A percentile compares a stretch with the other conserved stretches of the same genome.
Conservation (phyloP, 768 basidiomycete species). For the Lyophyllum semitale region DNA sequence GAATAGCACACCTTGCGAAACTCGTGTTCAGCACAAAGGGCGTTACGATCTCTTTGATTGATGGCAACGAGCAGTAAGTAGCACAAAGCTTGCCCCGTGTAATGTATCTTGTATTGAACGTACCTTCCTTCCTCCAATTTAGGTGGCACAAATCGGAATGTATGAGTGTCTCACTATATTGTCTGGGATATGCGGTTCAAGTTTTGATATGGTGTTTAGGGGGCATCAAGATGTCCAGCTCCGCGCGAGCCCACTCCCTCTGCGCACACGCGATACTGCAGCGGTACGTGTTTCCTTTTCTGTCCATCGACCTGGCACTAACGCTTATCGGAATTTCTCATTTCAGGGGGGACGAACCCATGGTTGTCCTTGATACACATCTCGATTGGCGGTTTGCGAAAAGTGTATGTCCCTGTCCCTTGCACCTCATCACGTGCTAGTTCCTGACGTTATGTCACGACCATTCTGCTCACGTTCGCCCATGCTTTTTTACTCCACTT, state of each 20-base stretch:
- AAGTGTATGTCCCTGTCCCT: constrained; percentile 54
- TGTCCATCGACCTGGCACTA: background rate
- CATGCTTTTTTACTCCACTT: background rate
- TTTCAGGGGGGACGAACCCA: constrained; percentile 79
- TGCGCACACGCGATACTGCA: constrained; percentile 85
- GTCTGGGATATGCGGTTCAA: constrained; percentile 3
- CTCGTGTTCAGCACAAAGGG: constrained; percentile 90
- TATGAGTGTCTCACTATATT: constrained; percentile 26
- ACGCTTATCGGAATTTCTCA: constrained; percentile 9
- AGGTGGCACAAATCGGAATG: constrained; percentile 93
- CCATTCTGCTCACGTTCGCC: background rate
- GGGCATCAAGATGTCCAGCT: constrained; percentile 42
- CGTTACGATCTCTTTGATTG: constrained; percentile 81
- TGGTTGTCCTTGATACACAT: constrained; percentile 77
- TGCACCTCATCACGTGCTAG: constrained; percentile 1
- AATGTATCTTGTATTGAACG: background rate
- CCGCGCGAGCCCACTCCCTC: constrained; percentile 66
- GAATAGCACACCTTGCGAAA: constrained; percentile 91
- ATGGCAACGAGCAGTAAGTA: constrained; percentile 79
- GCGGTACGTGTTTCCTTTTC: constrained; percentile 42
- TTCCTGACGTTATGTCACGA: background rate
- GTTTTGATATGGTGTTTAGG: constrained; percentile 35
- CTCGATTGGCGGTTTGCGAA: constrained; percentile 88
- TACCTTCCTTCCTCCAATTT: background rate
- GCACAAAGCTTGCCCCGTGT: constrained; percentile 3